These are phyloP conservation scores for Aplosporella prunicola DNA, from an alignment of 2,329 filamentous ascomycete species.

Conservation along the genomic window DNA sequence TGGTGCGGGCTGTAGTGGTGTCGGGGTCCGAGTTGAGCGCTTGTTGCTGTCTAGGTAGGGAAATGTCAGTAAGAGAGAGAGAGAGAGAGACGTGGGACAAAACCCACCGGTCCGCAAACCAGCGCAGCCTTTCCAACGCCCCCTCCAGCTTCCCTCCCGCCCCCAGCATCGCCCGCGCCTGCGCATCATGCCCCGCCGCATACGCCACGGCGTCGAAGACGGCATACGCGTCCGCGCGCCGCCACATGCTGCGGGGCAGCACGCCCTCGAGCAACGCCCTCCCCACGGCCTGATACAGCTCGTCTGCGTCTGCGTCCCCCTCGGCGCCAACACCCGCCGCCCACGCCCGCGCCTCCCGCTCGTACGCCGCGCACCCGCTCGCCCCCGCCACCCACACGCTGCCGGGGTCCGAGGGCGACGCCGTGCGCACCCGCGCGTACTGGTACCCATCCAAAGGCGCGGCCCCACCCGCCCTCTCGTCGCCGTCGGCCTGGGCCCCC, in stretches of 20 bases:
- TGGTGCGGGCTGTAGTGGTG: slow-evolving; percentile 27
- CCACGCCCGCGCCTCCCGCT: too few species aligned
- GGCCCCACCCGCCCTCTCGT: too few species aligned
- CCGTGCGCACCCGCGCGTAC: slow-evolving; percentile 42
- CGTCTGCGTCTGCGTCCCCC: slow-evolving; percentile 27
- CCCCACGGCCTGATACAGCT: slow-evolving; percentile 41
- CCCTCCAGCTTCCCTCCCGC: slow-evolving; percentile 17
- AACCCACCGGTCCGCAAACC: slow-evolving; percentile 16
- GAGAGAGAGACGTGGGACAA: too few species aligned
- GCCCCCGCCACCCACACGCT: slow-evolving; percentile 45
- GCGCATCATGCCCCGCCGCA: slow-evolving; percentile 42
- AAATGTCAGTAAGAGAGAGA: slow-evolving; percentile 40
- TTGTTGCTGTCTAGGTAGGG: slow-evolving; percentile 40
- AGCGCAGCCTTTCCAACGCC: slow-evolving; percentile 17
- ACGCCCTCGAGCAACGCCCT: slow-evolving; percentile 34
- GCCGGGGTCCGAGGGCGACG: slow-evolving; percentile 37
- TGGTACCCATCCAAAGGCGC: slow-evolving; percentile 49
- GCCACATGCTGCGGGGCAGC: slow-evolving; percentile 30
- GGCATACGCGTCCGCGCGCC: slow-evolving; percentile 43
- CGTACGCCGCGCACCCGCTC: too few species aligned
- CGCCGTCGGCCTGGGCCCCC: slow-evolving; percentile 39
- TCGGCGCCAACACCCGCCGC: too few species aligned
- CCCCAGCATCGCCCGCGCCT: slow-evolving; percentile 26
- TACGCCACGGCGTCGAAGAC: slow-evolving; percentile 51
- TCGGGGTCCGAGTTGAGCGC: slow-evolving; percentile 37